Conservation (phyloP, 225 moss, liverwort and hornwort genomes). For the Neckera pumila region DNA sequence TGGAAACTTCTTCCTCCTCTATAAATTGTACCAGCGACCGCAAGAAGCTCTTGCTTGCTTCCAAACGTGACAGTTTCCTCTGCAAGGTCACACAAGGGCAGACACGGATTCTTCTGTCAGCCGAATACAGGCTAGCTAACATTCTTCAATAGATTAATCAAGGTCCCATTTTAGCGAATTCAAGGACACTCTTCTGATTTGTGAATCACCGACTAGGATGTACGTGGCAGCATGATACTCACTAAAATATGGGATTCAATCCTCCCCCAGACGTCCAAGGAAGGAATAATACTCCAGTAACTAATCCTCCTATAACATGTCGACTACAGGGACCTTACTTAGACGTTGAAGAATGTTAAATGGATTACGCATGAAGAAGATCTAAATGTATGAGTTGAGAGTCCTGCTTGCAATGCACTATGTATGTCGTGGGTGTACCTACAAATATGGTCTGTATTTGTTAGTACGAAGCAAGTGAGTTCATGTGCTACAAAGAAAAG, state of each 20-base stretch:
- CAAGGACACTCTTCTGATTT: background rate
- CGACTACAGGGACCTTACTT: background rate
- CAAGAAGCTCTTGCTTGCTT: conserved; percentile 58
- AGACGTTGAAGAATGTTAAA: background rate
- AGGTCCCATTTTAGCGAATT: background rate
- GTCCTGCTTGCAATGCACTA: no score
- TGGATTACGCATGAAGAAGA: background rate
- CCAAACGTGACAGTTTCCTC: conserved; percentile 31
- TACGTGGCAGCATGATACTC: background rate
- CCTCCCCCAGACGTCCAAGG: background rate
- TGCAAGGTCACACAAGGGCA: background rate
- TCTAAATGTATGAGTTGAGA: background rate
- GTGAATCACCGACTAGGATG: background rate
- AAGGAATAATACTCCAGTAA: background rate
- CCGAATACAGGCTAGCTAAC: background rate
- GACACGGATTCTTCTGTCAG: background rate
- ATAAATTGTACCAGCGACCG: conserved; percentile 64
- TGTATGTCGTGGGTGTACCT: background rate
- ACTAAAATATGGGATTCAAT: background rate
- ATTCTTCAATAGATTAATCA: background rate
- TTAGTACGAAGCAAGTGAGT: background rate
- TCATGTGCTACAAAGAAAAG: background rate
- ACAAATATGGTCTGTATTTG: background rate
- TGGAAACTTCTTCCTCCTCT: conserved; percentile 60
- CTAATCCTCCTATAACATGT: background rate